phyloP scores from a whole-genome alignment of 116 monocot species.

The Papilionanthe hybrid region DNA sequence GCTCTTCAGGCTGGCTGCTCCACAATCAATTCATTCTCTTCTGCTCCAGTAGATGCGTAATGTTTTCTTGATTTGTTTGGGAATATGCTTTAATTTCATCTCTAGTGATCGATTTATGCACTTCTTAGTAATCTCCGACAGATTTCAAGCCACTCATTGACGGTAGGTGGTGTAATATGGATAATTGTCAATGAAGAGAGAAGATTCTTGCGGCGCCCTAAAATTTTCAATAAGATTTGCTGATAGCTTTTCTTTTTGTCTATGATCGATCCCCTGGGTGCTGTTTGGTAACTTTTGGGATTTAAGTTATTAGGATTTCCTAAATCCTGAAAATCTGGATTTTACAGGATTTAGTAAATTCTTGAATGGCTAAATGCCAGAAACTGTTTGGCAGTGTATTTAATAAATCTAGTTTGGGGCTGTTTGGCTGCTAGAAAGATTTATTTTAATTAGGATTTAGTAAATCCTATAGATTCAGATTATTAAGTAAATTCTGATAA shows the following conservation, averaged over 20 bases:
- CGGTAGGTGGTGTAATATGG: neutral
- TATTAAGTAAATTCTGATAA: no score
- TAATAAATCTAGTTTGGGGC: no score
- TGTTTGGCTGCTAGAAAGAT: no score
- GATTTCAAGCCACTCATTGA: neutral
- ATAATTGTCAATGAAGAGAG: neutral
- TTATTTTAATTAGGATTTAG: no score
- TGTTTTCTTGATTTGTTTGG: neutral
- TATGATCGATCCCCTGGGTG: neutral
- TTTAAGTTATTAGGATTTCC: no score
- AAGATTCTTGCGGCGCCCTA: neutral
- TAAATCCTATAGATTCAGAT: no score
- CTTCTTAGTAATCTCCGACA: neutral
- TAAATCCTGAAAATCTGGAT: no score
- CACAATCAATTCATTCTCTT: no score
- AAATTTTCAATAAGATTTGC: neutral
- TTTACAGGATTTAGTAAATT: no score
- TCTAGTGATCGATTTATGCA: neutral
- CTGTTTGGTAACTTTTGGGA: no score
- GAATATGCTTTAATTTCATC: neutral
- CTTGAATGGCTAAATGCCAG: no score
- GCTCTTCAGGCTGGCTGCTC: conserved; percentile 47
- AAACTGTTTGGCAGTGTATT: no score
- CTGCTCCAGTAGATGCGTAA: neutral
- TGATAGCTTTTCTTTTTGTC: neutral